Evolutionary conservation across 345 rosid species (phyloP).

Genomic region (Melastoma malabathricum): DNA sequence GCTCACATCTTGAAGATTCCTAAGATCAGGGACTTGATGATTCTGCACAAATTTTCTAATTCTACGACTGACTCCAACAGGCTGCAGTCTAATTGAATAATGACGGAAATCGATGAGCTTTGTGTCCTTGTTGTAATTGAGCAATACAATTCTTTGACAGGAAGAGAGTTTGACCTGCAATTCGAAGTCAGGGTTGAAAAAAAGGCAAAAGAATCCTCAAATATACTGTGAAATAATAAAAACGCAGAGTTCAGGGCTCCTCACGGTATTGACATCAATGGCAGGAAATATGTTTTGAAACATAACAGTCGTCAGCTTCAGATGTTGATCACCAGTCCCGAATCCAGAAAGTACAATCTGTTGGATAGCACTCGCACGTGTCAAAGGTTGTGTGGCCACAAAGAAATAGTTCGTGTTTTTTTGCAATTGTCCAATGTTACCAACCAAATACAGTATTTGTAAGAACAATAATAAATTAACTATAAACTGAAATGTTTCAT

Average conservation of each 20-base stretch:
- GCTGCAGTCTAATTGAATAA: conserved; percentile 82
- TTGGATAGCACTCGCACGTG: neutral
- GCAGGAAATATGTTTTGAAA: conserved; percentile 95
- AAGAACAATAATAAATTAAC: too few species aligned
- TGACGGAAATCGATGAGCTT: conserved; percentile 80
- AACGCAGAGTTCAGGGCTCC: conserved; percentile 8
- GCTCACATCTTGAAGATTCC: conserved; percentile 82
- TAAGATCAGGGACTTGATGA: conserved; percentile 78
- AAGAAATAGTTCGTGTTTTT: too few species aligned
- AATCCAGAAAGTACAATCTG: conserved; percentile 97
- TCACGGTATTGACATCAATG: conserved; percentile 85
- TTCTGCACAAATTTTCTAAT: conserved; percentile 80
- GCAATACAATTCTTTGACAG: conserved; percentile 86
- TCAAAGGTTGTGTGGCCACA: too few species aligned
- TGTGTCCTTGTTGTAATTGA: conserved; percentile 79
- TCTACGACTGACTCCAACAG: conserved; percentile 77
- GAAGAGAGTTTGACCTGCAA: conserved; percentile 84
- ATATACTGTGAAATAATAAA: neutral
- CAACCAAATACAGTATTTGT: too few species aligned
- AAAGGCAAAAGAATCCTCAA: conserved; percentile 1
- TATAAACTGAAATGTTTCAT: too few species aligned
- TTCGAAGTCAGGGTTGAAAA: conserved; percentile 10
- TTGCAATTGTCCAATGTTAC: too few species aligned
- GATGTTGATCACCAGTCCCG: conserved; percentile 73
- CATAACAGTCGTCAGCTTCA: conserved; percentile 74